Conservation (phyloP, 495 filamentous ascomycete genomes). For the Cairneyella variabilis region DNA sequence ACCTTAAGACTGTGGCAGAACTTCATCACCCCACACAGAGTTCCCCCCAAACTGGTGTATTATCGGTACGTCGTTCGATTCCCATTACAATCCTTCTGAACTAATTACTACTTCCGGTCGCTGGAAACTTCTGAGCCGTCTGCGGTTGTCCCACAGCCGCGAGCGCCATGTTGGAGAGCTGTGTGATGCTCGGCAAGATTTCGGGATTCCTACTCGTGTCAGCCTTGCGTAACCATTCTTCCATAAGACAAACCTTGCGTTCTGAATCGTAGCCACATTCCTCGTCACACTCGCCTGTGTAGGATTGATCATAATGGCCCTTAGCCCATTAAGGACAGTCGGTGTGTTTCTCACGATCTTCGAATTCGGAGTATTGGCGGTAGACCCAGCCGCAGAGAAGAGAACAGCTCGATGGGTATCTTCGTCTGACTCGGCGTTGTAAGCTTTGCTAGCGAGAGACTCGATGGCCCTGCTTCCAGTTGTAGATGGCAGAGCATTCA, state of each 20-base stretch:
- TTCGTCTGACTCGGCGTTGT: constrained; percentile 15
- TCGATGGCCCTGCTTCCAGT: neutral
- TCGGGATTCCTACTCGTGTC: constrained; percentile 11
- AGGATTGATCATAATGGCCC: constrained; percentile 8
- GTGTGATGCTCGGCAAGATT: constrained; percentile 17
- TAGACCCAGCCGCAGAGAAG: constrained; percentile 4
- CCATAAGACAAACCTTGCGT: neutral
- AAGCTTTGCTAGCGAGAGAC: constrained; percentile 8
- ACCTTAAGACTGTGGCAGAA: no score
- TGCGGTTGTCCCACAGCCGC: constrained; percentile 11
- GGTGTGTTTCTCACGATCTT: constrained; percentile 19
- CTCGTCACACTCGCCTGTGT: neutral
- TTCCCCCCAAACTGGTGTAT: no score
- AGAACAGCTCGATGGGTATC: constrained; percentile 14
- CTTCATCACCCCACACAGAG: no score
- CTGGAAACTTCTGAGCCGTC: constrained; percentile 13
- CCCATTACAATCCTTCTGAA: no score
- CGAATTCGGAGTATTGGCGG: constrained; percentile 2
- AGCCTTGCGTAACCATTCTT: neutral
- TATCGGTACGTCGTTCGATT: no score
- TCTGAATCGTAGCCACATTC: constrained; percentile 6
- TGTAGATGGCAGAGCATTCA: constrained; percentile 1
- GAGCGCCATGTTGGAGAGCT: constrained; percentile 11
- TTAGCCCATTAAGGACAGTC: constrained; percentile 7
- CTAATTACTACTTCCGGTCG: neutral